Evolutionary conservation across 352 stramenopile genomes (phyloP).

Genomic region (Phytophthora sansomeana): DNA sequence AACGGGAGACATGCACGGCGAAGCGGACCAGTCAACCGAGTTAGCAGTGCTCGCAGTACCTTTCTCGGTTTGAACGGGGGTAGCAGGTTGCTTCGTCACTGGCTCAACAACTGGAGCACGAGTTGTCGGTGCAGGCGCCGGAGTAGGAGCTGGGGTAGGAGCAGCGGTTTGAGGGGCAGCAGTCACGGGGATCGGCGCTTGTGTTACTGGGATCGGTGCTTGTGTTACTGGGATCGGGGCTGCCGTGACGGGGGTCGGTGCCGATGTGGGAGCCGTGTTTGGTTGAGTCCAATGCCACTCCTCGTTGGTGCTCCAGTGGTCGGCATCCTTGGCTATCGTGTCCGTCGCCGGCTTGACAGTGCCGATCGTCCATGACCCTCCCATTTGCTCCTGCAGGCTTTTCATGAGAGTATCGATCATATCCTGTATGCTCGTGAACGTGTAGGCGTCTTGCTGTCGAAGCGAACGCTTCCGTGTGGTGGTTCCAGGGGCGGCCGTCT

Average conservation of each 20-base stretch:
- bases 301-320: slow-evolving; percentile 9
- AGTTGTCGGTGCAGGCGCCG: slow-evolving; percentile 19
- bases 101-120: slow-evolving; percentile 35
- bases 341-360: slow-evolving; percentile 33
- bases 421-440: slow-evolving; percentile 36
- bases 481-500: slow-evolving; percentile 2
- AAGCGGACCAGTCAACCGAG: slow-evolving; percentile 48
- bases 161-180: background rate
- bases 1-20: slow-evolving; percentile 57
- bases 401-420: slow-evolving; percentile 35
- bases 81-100: slow-evolving; percentile 12
- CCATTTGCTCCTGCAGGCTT: slow-evolving; percentile 29
- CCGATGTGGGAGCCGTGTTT: slow-evolving; percentile 6
- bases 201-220: slow-evolving; percentile 1
- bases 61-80: slow-evolving; percentile 25
- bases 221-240: slow-evolving; percentile 18
- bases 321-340: slow-evolving; percentile 9
- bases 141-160: slow-evolving; percentile 5
- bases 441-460: slow-evolving; percentile 28
- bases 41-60: slow-evolving; percentile 10
- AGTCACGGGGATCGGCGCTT: background rate
- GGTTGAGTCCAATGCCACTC: slow-evolving; percentile 29
- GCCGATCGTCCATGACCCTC: slow-evolving; percentile 23
- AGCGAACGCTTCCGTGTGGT: slow-evolving; percentile 22
- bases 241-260: background rate